A percentile compares a stretch with the other conserved stretches of the same genome.
These are phyloP conservation scores for Bremia lactucae DNA, from an alignment of 352 stramenopile species.

Conservation along the genomic window DNA sequence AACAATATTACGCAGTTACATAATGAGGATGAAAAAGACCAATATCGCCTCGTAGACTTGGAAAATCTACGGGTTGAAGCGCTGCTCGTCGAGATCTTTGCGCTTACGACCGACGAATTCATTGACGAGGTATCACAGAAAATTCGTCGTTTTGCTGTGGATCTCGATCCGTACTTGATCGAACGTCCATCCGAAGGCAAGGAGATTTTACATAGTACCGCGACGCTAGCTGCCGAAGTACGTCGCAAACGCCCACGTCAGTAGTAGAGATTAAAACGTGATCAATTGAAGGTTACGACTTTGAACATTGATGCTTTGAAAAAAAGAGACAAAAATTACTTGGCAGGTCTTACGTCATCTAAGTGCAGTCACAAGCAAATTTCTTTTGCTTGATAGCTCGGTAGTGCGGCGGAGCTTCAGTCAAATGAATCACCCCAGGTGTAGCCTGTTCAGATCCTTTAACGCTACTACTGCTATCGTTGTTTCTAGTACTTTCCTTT, in stretches of 20 bases:
- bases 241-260: slow-evolving; percentile 60
- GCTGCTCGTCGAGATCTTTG: slow-evolving; percentile 77
- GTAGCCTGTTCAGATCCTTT: neutral
- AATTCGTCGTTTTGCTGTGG: slow-evolving; percentile 69
- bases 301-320: slow-evolving; percentile 7
- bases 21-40: slow-evolving; percentile 75
- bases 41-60: slow-evolving; percentile 74
- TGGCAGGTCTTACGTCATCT: slow-evolving; percentile 2
- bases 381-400: slow-evolving; percentile 14
- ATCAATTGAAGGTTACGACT: no score
- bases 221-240: slow-evolving; percentile 66
- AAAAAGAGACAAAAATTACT: slow-evolving; percentile 7
- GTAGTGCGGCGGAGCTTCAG: slow-evolving; percentile 16
- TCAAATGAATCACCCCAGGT: slow-evolving; percentile 36
- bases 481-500: slow-evolving; percentile 12
- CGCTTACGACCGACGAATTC: slow-evolving; percentile 77
- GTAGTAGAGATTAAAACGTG: slow-evolving; percentile 10
- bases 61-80: slow-evolving; percentile 78
- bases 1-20: slow-evolving; percentile 29
- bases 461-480: neutral
- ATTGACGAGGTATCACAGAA: slow-evolving; percentile 78
- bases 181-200: slow-evolving; percentile 76
- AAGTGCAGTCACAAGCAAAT: slow-evolving; percentile 45
- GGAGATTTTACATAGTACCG: slow-evolving; percentile 74
- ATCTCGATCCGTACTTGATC: slow-evolving; percentile 80